A percentile compares a stretch with the other conserved stretches of the same genome.
Conservation (phyloP, 345 rosid genomes). For the Citrus trifoliata region DNA sequence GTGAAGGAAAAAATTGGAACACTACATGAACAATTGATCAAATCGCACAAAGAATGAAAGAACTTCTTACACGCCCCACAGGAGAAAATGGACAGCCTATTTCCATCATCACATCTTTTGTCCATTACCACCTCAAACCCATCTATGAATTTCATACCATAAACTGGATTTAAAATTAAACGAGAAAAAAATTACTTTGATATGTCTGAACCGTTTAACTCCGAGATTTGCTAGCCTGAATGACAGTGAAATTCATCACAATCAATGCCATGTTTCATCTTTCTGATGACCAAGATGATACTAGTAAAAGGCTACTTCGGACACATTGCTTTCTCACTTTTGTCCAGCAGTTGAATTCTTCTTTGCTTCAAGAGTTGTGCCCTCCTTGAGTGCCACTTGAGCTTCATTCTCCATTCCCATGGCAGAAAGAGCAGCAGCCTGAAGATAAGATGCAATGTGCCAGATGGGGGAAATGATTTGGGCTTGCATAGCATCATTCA, state of each 20-base stretch:
- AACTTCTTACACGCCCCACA: background rate
- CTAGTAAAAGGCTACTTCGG: background rate
- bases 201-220: background rate
- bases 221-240: background rate
- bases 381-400: slow-evolving; percentile 69
- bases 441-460: slow-evolving; percentile 88
- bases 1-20: background rate
- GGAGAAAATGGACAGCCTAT: slow-evolving; percentile 13
- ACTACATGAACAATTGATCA: background rate
- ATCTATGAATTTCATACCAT: slow-evolving; percentile 1
- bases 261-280: background rate
- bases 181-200: slow-evolving; percentile 7
- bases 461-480: slow-evolving; percentile 79
- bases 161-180: slow-evolving; percentile 5
- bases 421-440: slow-evolving; percentile 62
- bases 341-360: slow-evolving; percentile 31
- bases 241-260: slow-evolving; percentile 1
- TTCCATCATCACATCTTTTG: background rate
- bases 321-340: slow-evolving; percentile 16
- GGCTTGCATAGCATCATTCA: slow-evolving; percentile 84
- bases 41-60: slow-evolving; percentile 4
- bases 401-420: slow-evolving; percentile 78
- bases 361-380: slow-evolving; percentile 59
- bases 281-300: background rate
- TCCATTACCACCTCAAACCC: slow-evolving; percentile 11